A percentile compares a stretch with the other conserved stretches of the same genome.
Evolutionary conservation across 164 flowering plant genomes (phyloP).

Genomic region (Saururus chinensis): DNA sequence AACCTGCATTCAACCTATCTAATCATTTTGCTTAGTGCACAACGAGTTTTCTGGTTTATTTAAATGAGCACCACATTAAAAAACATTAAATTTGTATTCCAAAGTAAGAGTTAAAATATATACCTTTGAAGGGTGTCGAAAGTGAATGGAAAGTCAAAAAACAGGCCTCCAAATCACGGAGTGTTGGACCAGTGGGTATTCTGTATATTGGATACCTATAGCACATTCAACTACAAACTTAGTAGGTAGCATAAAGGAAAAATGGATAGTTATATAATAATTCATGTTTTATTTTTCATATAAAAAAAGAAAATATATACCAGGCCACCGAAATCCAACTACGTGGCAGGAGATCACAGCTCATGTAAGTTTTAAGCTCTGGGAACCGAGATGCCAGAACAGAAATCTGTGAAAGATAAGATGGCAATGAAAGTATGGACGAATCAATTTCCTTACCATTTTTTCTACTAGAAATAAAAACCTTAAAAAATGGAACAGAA

Average conservation of each 20-base stretch:
- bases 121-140: constrained; percentile 45
- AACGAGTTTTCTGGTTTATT: too few species aligned
- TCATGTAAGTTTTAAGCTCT: constrained; percentile 35
- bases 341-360: constrained; percentile 61
- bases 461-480: neutral
- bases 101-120: constrained; percentile 8
- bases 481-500: neutral
- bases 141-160: constrained; percentile 61
- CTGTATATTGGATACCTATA: constrained; percentile 88
- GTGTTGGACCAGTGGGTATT: constrained; percentile 64
- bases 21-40: too few species aligned
- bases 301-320: constrained; percentile 18
- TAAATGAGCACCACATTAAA: neutral
- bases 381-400: constrained; percentile 41
- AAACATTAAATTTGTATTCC: neutral
- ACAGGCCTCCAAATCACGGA: constrained; percentile 57
- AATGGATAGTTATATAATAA: neutral
- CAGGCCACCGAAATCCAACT: constrained; percentile 87
- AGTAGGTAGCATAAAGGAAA: neutral
- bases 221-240: constrained; percentile 1
- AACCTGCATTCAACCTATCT: neutral
- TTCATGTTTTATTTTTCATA: neutral
- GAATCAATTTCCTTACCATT: neutral
- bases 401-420: constrained; percentile 30
- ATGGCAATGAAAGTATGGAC: neutral